Conservation (phyloP, 352 stramenopile species). For the Globisporangium alternatum region DNA sequence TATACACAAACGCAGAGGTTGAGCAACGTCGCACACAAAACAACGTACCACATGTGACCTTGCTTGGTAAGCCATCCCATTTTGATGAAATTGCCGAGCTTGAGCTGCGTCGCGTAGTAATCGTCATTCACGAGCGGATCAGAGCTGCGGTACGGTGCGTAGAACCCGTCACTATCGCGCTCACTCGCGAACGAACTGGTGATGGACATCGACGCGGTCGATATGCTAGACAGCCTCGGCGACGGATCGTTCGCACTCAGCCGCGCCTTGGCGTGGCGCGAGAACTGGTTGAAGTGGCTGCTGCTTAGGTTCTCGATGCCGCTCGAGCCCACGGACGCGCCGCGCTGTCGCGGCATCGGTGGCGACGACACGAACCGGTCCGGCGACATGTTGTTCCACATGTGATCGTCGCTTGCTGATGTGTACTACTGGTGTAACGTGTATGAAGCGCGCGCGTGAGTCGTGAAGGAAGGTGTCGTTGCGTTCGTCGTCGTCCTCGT, state of each 20-base stretch:
- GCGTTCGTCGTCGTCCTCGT: neutral
- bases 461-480: neutral
- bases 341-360: conserved; percentile 13
- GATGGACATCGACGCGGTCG: neutral
- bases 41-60: conserved; percentile 64
- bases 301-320: conserved; percentile 9
- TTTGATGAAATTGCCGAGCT: conserved; percentile 72
- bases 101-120: conserved; percentile 62
- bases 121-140: conserved; percentile 66
- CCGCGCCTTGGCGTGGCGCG: conserved; percentile 16
- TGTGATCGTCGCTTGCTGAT: neutral
- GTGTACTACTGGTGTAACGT: neutral
- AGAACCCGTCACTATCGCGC: conserved; percentile 26
- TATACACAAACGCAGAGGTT: neutral
- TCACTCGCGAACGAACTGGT: neutral
- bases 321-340: conserved; percentile 19
- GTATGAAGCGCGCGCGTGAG: neutral
- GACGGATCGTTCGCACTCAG: conserved; percentile 10
- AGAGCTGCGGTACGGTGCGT: conserved; percentile 43
- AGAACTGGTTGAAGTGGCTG: conserved; percentile 16
- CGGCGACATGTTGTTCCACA: neutral
- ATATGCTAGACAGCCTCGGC: neutral
- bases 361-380: conserved; percentile 4
- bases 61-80: conserved; percentile 87
- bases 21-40: neutral